A percentile compares a stretch with the other conserved stretches of the same genome.
These are phyloP conservation scores for Tephrocybe sp. DNA, from an alignment of 768 basidiomycete species.

Conservation along the genomic window DNA sequence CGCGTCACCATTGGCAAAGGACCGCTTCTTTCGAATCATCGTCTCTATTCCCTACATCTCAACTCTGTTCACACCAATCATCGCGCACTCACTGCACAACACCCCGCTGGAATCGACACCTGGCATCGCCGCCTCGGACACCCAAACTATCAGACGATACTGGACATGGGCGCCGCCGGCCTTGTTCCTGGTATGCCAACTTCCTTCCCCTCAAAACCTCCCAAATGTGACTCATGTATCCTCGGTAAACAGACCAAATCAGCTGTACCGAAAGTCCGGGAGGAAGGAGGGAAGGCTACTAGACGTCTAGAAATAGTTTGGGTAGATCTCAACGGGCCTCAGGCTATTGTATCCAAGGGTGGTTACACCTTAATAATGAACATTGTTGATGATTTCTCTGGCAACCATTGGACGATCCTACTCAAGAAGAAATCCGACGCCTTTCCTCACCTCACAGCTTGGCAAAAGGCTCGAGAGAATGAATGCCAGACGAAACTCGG, in stretches of 20 bases:
- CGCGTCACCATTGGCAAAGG: slow-evolving; percentile 13
- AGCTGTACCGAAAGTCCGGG: slow-evolving; percentile 1
- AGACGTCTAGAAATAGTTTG: slow-evolving; percentile 4
- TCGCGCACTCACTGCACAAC: slow-evolving; percentile 13
- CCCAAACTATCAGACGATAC: slow-evolving; percentile 21
- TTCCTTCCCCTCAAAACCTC: not conserved
- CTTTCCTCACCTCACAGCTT: slow-evolving; percentile 1
- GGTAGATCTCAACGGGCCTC: slow-evolving; percentile 3
- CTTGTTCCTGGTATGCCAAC: slow-evolving; percentile 10
- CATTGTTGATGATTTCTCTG: not conserved
- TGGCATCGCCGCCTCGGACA: slow-evolving; percentile 30
- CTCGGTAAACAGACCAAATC: slow-evolving; percentile 9
- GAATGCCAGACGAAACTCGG: not conserved
- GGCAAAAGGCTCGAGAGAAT: not conserved
- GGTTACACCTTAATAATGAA: slow-evolving; percentile 3
- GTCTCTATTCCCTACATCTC: not conserved
- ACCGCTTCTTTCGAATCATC: slow-evolving; percentile 2
- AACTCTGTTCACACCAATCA: slow-evolving; percentile 8
- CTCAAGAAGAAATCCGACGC: not conserved
- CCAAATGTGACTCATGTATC: slow-evolving; percentile 7
- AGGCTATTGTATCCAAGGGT: not conserved
- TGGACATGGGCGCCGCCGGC: slow-evolving; percentile 18
- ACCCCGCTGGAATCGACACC: slow-evolving; percentile 15
- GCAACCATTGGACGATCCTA: not conserved
- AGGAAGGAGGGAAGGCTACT: not conserved